Evolutionary conservation across 352 stramenopile species (phyloP).

Genomic region (Phytophthora kernoviae): DNA sequence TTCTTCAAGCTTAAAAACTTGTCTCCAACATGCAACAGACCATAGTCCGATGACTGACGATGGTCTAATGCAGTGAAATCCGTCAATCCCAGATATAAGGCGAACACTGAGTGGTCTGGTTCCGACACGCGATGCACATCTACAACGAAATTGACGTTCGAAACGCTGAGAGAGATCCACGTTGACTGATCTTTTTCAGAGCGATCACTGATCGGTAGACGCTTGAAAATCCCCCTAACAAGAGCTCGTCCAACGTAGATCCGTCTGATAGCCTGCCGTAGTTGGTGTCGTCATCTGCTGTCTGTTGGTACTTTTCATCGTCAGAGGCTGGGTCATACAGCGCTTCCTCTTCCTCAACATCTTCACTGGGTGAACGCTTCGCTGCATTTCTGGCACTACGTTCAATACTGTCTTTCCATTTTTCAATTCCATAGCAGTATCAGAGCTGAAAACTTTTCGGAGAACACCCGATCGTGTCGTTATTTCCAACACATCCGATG

Average conservation of each 20-base stretch:
- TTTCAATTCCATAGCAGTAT: constrained; percentile 64
- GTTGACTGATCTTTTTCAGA: constrained; percentile 58
- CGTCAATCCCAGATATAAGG: constrained; percentile 60
- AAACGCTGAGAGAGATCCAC: constrained; percentile 81
- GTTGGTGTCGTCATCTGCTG: constrained; percentile 13
- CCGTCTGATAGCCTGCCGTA: constrained; percentile 24
- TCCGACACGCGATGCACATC: constrained; percentile 77
- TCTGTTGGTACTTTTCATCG: constrained; percentile 14
- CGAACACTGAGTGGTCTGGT: constrained; percentile 61
- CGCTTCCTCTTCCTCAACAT: constrained; percentile 41
- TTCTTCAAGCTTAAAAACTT: constrained; percentile 86
- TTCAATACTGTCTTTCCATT: constrained; percentile 78
- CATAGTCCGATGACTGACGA: constrained; percentile 72
- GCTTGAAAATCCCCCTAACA: constrained; percentile 77
- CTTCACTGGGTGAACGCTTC: constrained; percentile 31
- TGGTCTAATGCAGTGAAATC: constrained; percentile 73
- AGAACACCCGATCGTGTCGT: constrained; percentile 49
- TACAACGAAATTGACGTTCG: constrained; percentile 56
- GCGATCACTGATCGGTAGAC: constrained; percentile 53
- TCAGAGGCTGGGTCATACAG: constrained; percentile 31
- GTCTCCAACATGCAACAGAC: constrained; percentile 80
- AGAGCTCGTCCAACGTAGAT: constrained; percentile 49
- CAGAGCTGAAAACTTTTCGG: constrained; percentile 70
- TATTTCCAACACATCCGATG: constrained; percentile 62
- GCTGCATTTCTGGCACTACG: constrained; percentile 45